Evolutionary conservation across 257 asterid species (phyloP), one percentile per base, ranked within the genome.

Genomic region (Mentha longifolia): DNA sequence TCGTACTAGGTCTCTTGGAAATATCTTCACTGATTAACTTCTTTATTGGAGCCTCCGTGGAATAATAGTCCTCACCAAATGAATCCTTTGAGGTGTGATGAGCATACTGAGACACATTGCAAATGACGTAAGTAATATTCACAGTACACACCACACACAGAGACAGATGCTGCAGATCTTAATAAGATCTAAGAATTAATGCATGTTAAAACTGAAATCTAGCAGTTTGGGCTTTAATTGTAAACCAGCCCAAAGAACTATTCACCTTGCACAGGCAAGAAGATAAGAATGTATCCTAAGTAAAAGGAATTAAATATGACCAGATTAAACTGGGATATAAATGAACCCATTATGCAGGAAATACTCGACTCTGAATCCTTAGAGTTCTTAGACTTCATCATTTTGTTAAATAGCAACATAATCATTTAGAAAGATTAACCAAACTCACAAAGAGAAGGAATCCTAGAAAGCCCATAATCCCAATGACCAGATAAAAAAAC

Each of bases 21-120:
- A 84, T 80, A 72, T 95, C 99, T 78, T 88, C 87, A 46, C 82
- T 70, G 70, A 92, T 85, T 70, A 91, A 80, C 84, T 83, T 89
- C 85, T 84, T 92, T n/a, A 85, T 88, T 76, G 96, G 92, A 78
- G 89, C 89, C 86, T 82, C 92, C 15, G 62, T 35, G 30, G 80
- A 79, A 78, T 76, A 80, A 74, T 28, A 54, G 74, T 71, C 84
- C 83, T 69, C 77, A 65, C 71, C 80, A 56, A 81, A 71, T 84
- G 85, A 82, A 61, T 76, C 86, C 77, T 80, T 72, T 47, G 76
- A 69, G 74, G 65, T 76, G 63, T 79, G 77, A 77, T 85, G 83
- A 61, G 89, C 78, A 81, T 82, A 83, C 97, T 92, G 95, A 65
- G 72, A 78, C 43, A 63, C 68, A 55, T 47, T 58, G 70, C 74